Percentiles rank a stretch among this genome's conserved stretches.
Conservation (phyloP, 306 rosid species). For the Gastrolobium bilobum region DNA sequence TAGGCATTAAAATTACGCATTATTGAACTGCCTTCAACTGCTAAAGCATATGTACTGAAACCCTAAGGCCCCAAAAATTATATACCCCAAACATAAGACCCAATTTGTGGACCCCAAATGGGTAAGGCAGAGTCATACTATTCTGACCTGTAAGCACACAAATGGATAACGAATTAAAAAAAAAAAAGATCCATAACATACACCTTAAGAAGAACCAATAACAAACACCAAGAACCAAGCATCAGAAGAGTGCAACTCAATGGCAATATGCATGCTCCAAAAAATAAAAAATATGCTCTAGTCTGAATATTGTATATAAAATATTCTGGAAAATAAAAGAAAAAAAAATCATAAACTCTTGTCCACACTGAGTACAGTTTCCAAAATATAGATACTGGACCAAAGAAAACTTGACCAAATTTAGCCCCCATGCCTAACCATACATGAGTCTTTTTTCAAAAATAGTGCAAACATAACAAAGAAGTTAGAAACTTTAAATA, state of each 20-base stretch:
- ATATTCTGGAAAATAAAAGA: not conserved
- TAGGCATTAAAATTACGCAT: conserved; percentile 28
- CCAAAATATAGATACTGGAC: not conserved
- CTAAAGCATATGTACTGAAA: conserved; percentile 39
- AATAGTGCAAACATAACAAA: conserved; percentile 15
- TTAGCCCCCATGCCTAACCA: not conserved
- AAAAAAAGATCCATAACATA: not conserved
- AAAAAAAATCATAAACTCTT: conserved; percentile 17
- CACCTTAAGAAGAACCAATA: conserved; percentile 19
- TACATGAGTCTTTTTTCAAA: not conserved
- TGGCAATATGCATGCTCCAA: not conserved
- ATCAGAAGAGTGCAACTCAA: conserved; percentile 8
- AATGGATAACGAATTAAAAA: conserved; percentile 23
- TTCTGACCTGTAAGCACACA: conserved; percentile 39
- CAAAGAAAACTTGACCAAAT: conserved; percentile 16
- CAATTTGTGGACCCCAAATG: conserved; percentile 12
- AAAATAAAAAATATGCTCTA: not conserved
- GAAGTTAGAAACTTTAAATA: conserved; percentile 21
- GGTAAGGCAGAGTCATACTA: conserved; percentile 13
- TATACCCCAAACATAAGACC: conserved; percentile 16
- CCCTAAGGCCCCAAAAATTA: conserved; percentile 24
- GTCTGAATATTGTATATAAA: not conserved
- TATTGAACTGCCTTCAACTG: conserved; percentile 41
- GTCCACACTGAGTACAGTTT: conserved; percentile 3
- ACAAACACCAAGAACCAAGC: conserved; percentile 21